Evolutionary conservation across 768 basidiomycete genomes (phyloP), one percentile per base, ranked within the genome.

Genomic region (Lactarius sanguifluus): DNA sequence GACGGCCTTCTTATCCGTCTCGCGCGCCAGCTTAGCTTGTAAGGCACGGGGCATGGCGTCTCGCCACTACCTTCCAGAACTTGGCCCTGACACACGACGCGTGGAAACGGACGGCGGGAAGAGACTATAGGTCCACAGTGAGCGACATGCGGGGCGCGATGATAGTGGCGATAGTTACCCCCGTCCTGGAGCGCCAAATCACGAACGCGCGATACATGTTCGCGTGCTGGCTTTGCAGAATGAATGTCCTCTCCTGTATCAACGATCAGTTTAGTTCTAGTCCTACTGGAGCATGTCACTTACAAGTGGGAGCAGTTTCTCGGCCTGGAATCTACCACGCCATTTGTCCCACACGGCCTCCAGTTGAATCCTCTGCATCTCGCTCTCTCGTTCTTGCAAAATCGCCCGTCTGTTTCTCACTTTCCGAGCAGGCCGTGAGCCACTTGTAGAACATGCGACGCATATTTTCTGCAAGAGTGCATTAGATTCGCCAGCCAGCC

Each of bases 51-150:
- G 91, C 82, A 94, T 86, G 28, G 82, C 83, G 58, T 80, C 81
- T 57, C 83, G 80, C 92, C 92, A 93, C n/a, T 36, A 75, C 78
- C 36, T 79, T 76, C 85, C 91, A 91, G 65, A 81, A 82, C 69
- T 82, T 86, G 8, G 76, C 75, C 75, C 90, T 92, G 41, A 81
- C 73, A 67, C 83, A 81, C 23, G 78, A 82, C 1, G 88, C 85
- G 75, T 88, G 82, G 75, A 94, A 91, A 34, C 85, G 85, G 65
- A 95, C 85, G 10, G 92, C 93, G 28, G 92, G 91, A 12, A 92
- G 78, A 18, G 89, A 86, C 90, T 94, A 64, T 40, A 61, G 23
- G 41, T 68, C 45, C 34, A 4, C 52, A 58, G 57, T 73, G 41
- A 73, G 62, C 61, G 10, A 56, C 58, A 43, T 41, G 38, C 7